Evolutionary conservation across 768 basidiomycete species (phyloP), one percentile per base, ranked within the genome.

Genomic region (Lanmaoa pseudosensibilis): DNA sequence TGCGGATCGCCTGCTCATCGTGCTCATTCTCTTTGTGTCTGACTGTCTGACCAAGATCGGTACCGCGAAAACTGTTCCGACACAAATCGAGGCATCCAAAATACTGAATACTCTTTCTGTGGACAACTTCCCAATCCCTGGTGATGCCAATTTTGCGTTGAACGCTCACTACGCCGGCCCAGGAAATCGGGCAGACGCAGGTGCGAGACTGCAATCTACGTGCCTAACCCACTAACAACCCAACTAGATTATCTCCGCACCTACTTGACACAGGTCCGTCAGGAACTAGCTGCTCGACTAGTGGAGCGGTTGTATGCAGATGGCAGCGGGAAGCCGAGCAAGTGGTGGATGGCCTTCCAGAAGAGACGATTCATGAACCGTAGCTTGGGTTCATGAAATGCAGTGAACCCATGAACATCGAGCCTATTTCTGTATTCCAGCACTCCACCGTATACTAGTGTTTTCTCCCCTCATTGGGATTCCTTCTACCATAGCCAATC

Each of bases 311-410:
- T 99, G 47, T 99, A 99, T 71, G 92, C 87, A 38, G 93, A 96
- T 70, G 94, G 94, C 6, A 88, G 90, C 4, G 88, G 88, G 55
- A 95, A 92, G 71, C 95, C 97, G 6, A 97, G 90, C 80, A 99
- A 99, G 74, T 99, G 97, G 97, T 99, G 97, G 97, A 96, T 98
- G 93, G 90, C 92, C 21, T 99, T 98, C 85, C 94, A 95, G 74
- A 98, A 97, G 83, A 83, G 95, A 69, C 84, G 92, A 25, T 94
- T 94, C 83, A 94, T 94, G 92, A 92, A 92, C 76, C 86, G 92
- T 69, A 92, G 90, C 72, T 72, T 93, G 70, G 87, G 85, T 56
- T 81, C 82, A 68, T 89, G 79, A 75, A 60, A 47, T 38, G 4
- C 25, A 36, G 19, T 25, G 25, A 46, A 50, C 13, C 10, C 16